phyloP scores from a whole-genome alignment of 441 rosid species.

The Codiaeum variegatum region DNA sequence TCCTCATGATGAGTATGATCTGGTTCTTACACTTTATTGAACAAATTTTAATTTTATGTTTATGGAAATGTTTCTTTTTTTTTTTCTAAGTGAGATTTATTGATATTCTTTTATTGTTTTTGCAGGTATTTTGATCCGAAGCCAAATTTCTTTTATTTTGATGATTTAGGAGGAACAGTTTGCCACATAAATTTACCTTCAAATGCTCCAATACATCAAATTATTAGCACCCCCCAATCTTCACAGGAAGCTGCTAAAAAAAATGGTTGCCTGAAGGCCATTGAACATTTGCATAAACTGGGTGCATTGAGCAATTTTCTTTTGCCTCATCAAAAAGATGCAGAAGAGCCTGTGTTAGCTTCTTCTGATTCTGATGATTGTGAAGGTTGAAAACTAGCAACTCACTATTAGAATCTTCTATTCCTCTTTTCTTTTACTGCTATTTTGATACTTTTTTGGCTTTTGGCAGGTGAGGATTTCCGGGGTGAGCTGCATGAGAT shows the following conservation, averaged over 20 bases:
- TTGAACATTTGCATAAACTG: slow-evolving; percentile 72
- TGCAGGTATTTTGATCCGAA: slow-evolving; percentile 80
- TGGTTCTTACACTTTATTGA: slow-evolving; percentile 21
- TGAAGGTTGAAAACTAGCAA: slow-evolving; percentile 49
- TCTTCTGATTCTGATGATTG: slow-evolving; percentile 34
- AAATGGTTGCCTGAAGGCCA: slow-evolving; percentile 82
- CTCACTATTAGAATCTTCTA: slow-evolving; percentile 13
- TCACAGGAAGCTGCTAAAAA: slow-evolving; percentile 80
- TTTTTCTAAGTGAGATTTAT: slow-evolving; percentile 9
- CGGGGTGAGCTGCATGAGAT: slow-evolving; percentile 76
- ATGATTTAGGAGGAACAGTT: slow-evolving; percentile 68
- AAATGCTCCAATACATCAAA: slow-evolving; percentile 72
- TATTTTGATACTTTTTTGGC: slow-evolving; percentile 18
- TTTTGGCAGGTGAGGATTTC: slow-evolving; percentile 48
- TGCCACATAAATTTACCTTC: slow-evolving; percentile 75
- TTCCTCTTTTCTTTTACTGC: slow-evolving; percentile 11
- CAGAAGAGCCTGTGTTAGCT: slow-evolving; percentile 31
- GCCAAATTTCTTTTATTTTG: slow-evolving; percentile 69
- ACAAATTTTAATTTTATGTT: slow-evolving; percentile 5
- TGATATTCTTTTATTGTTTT: slow-evolving; percentile 25
- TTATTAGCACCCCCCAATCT: slow-evolving; percentile 53
- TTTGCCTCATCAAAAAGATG: slow-evolving; percentile 47
- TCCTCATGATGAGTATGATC: slow-evolving; percentile 88
- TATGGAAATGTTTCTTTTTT: background rate
- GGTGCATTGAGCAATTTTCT: slow-evolving; percentile 75